These are phyloP conservation scores for Magnusiomyces tetraspermus DNA, from an alignment of 1,139 yeast genomes.

Conservation along the genomic window DNA sequence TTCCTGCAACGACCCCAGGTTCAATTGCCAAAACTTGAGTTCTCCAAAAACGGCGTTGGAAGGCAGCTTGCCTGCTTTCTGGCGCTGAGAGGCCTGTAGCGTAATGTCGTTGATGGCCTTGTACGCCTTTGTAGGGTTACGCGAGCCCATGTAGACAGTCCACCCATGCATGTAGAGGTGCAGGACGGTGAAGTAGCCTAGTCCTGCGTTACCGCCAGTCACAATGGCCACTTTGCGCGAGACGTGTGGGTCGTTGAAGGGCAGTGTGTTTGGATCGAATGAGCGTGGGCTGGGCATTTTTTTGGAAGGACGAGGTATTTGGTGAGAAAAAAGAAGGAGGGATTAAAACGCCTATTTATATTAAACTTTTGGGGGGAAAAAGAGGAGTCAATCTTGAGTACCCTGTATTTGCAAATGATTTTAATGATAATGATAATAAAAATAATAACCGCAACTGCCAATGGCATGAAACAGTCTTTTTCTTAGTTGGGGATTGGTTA, in stretches of 20 bases:
- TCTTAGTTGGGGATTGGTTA: too few relatives aligned
- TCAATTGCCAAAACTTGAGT: constrained; percentile 50
- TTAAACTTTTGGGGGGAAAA: too few relatives aligned
- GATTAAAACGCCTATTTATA: too few relatives aligned
- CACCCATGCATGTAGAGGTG: constrained; percentile 76
- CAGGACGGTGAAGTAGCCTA: constrained; percentile 67
- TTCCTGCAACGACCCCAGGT: constrained; percentile 48
- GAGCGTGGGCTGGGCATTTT: background rate
- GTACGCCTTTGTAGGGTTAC: constrained; percentile 47
- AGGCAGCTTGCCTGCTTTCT: constrained; percentile 12
- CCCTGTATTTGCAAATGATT: too few relatives aligned
- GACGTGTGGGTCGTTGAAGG: constrained; percentile 19
- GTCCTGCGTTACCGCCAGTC: constrained; percentile 74
- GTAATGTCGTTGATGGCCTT: constrained; percentile 49
- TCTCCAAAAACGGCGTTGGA: constrained; percentile 40
- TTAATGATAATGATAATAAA: too few relatives aligned
- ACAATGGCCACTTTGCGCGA: constrained; percentile 52
- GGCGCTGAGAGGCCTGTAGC: constrained; percentile 40
- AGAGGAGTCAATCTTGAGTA: too few relatives aligned
- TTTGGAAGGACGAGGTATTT: too few relatives aligned
- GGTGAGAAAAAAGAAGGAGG: too few relatives aligned
- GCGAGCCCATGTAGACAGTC: constrained; percentile 61
- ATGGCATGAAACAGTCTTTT: too few relatives aligned
- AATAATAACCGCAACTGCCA: too few relatives aligned
- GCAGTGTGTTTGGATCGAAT: constrained; percentile 20